phyloP scores from a whole-genome alignment of 768 basidiomycete species.

The Coprinopsis marcescibilis region DNA sequence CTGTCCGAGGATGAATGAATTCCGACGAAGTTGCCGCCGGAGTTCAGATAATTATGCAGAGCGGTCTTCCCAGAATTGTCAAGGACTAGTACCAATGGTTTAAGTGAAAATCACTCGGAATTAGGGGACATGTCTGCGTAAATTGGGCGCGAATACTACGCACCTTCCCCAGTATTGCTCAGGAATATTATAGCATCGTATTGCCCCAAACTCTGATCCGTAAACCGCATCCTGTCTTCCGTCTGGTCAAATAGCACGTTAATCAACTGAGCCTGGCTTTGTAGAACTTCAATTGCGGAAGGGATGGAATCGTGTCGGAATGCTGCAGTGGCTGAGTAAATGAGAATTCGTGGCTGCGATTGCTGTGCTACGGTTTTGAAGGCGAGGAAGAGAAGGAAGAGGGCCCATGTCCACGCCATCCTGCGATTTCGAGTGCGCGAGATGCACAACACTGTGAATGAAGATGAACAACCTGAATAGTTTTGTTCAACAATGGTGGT shows the following conservation, averaged over 20 bases:
- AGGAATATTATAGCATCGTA: conserved; percentile 71
- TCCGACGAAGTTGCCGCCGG: conserved; percentile 66
- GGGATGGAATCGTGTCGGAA: conserved; percentile 77
- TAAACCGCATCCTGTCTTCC: conserved; percentile 57
- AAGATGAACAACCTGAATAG: no score
- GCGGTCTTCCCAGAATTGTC: conserved; percentile 54
- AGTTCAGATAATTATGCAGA: conserved; percentile 57
- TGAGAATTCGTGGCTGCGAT: conserved; percentile 38
- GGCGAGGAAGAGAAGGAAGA: conserved; percentile 8
- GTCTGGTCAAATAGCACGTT: conserved; percentile 56
- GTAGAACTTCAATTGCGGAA: conserved; percentile 54
- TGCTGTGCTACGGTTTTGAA: conserved; percentile 8
- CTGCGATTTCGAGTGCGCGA: no score
- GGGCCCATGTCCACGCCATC: conserved; percentile 2
- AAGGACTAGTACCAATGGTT: conserved; percentile 37
- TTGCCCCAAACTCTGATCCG: conserved; percentile 40
- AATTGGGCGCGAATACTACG: conserved; percentile 11
- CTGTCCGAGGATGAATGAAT: conserved; percentile 64
- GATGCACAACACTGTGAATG: no score
- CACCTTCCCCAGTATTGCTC: conserved; percentile 64
- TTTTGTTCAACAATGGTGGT: no score
- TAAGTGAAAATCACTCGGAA: no score
- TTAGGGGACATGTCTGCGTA: no score
- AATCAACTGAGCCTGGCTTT: conserved; percentile 36
- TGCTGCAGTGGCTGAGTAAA: conserved; percentile 55